Evolutionary conservation across 768 basidiomycete species (phyloP).

Genomic region (Hericium rajendrae): DNA sequence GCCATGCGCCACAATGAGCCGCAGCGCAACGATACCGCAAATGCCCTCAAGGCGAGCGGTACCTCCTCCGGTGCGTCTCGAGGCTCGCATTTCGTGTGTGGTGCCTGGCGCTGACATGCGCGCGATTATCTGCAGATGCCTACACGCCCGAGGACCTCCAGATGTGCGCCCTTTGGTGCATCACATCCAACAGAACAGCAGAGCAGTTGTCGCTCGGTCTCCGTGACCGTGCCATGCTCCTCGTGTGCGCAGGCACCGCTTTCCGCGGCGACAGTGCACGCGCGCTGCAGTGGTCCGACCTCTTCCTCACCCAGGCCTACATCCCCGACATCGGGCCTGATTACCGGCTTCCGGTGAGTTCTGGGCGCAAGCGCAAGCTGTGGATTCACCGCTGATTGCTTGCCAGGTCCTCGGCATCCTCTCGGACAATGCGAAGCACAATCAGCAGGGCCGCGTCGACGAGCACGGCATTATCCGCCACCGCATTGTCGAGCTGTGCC

Average conservation of each 20-base stretch:
- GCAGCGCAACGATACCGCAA: neutral
- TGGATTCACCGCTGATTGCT: too few relatives aligned
- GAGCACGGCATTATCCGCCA: conserved; percentile 24
- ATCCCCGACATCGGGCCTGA: too few relatives aligned
- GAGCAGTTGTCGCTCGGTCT: neutral
- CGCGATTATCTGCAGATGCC: neutral
- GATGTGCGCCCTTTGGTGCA: neutral
- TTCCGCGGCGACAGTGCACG: too few relatives aligned
- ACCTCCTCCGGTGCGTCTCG: neutral
- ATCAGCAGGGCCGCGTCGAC: conserved; percentile 20
- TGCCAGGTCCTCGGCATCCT: conserved; percentile 21
- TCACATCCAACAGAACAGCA: neutral
- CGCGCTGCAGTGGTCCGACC: too few relatives aligned
- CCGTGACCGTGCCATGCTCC: neutral
- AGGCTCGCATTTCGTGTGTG: too few relatives aligned
- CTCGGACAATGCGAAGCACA: conserved; percentile 24
- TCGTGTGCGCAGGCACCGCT: too few relatives aligned
- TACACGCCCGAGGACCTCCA: neutral
- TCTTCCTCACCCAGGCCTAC: too few relatives aligned
- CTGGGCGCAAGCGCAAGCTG: too few relatives aligned
- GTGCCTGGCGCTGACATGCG: too few relatives aligned
- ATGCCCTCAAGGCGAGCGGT: neutral
- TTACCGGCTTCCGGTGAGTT: too few relatives aligned
- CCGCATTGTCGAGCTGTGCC: conserved; percentile 20
- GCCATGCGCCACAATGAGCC: neutral